These are phyloP conservation scores for Panaeolus cyanescens DNA, from an alignment of 768 basidiomycete species.

Conservation along the genomic window DNA sequence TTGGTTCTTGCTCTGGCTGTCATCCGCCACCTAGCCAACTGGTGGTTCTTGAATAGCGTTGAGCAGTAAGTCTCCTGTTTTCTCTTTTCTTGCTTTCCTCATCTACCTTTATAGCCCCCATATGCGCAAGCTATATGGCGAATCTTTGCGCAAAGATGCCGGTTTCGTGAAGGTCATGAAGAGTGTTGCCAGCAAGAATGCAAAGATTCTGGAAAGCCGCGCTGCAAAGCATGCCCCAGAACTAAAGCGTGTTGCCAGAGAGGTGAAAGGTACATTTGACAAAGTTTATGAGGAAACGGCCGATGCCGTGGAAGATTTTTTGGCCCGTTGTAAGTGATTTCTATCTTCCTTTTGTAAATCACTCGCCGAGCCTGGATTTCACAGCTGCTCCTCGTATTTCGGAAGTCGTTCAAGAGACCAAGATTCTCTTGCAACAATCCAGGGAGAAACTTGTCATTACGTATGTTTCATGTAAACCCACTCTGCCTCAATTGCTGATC, in stretches of 20 bases:
- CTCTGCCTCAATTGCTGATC: conserved; percentile 20
- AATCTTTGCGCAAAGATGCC: conserved; percentile 91
- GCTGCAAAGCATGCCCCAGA: conserved; percentile 85
- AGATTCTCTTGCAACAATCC: conserved; percentile 86
- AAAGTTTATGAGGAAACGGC: conserved; percentile 95
- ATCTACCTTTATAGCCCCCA: conserved; percentile 71
- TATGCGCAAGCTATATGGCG: conserved; percentile 95
- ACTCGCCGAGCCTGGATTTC: conserved; percentile 13
- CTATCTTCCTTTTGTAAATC: conserved; percentile 4
- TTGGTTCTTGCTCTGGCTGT: conserved; percentile 87
- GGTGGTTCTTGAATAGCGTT: conserved; percentile 94
- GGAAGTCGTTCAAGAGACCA: conserved; percentile 93
- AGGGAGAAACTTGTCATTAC: conserved; percentile 90
- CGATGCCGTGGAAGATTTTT: conserved; percentile 91
- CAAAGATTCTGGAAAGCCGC: conserved; percentile 68
- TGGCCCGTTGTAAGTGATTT: conserved; percentile 74
- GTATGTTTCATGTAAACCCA: conserved; percentile 44
- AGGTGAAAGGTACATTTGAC: conserved; percentile 93
- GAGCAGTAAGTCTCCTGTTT: conserved; percentile 70
- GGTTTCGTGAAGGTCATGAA: conserved; percentile 99
- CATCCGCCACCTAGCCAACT: conserved; percentile 83
- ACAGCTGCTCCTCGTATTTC: conserved; percentile 86
- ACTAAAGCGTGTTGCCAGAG: conserved; percentile 75
- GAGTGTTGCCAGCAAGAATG: conserved; percentile 85
- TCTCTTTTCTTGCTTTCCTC: conserved; percentile 6